Evolutionary conservation across 805 yeast genomes (phyloP).

Genomic region (Yarrowia phangngaensis): DNA sequence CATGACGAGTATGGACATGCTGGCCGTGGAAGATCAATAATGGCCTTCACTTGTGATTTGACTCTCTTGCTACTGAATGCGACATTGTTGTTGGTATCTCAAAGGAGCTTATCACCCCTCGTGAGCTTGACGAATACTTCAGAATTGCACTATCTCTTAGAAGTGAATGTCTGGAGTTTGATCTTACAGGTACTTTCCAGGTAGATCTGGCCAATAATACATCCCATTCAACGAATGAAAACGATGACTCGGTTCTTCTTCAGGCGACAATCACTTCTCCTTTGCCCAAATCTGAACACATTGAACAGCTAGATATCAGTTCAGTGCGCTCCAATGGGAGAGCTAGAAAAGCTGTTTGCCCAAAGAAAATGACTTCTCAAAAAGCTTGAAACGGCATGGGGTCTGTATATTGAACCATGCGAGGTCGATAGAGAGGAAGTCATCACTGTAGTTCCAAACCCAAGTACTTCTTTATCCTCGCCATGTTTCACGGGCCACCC

Average conservation of each 20-base stretch:
- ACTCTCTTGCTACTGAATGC: conserved; percentile 51
- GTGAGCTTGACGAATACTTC: conserved; percentile 30
- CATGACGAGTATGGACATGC: conserved; percentile 52
- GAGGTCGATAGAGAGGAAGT: too few relatives aligned
- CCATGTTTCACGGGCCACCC: too few relatives aligned
- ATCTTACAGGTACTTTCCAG: conserved; percentile 26
- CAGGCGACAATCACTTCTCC: conserved; percentile 40
- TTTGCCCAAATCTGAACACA: conserved; percentile 27
- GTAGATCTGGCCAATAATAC: conserved; percentile 11
- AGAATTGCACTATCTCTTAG: conserved; percentile 28
- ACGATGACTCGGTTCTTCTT: conserved; percentile 43
- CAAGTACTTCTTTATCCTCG: too few relatives aligned
- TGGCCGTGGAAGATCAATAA: conserved; percentile 60
- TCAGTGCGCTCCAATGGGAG: too few relatives aligned
- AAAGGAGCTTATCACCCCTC: conserved; percentile 30
- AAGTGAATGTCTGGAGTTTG: conserved; percentile 31
- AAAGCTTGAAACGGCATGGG: too few relatives aligned
- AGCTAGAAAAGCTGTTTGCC: too few relatives aligned
- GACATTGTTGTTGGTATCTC: conserved; percentile 35
- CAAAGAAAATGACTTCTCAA: too few relatives aligned
- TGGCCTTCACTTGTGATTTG: conserved; percentile 70
- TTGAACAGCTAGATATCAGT: too few relatives aligned
- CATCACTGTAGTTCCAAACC: too few relatives aligned
- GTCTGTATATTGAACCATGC: too few relatives aligned
- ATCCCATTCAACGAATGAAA: conserved; percentile 37